phyloP scores from a whole-genome alignment of 805 yeast species.

The Lachancea cidri region DNA sequence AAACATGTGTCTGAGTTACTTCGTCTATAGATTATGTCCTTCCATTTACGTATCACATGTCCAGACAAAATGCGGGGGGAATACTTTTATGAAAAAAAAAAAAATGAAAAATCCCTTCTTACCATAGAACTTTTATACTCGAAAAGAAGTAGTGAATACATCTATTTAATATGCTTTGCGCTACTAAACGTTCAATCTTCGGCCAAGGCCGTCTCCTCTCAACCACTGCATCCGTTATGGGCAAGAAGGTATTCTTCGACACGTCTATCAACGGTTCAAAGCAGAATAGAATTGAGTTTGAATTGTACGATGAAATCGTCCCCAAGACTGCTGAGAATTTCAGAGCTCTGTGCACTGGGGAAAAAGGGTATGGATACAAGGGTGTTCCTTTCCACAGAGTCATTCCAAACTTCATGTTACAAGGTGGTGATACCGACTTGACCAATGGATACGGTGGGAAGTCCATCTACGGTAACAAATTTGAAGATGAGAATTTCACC shows the following conservation, averaged over 20 bases:
- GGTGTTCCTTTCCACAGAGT: slow-evolving; percentile 88
- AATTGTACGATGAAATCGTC: slow-evolving; percentile 37
- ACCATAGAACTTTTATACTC: too few species aligned
- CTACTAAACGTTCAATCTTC: slow-evolving; percentile 14
- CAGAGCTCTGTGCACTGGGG: slow-evolving; percentile 83
- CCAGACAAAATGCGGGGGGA: neutral
- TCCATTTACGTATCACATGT: too few species aligned
- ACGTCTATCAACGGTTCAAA: slow-evolving; percentile 50
- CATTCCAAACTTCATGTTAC: slow-evolving; percentile 93
- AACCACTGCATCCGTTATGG: slow-evolving; percentile 39
- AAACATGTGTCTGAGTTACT: slow-evolving; percentile 9
- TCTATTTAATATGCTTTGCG: slow-evolving; percentile 3
- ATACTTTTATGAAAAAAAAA: neutral
- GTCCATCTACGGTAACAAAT: slow-evolving; percentile 71
- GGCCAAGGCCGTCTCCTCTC: slow-evolving; percentile 46
- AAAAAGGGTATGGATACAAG: slow-evolving; percentile 82
- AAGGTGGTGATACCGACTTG: slow-evolving; percentile 86
- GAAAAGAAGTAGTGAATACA: too few species aligned
- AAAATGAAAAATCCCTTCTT: neutral
- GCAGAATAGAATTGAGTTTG: slow-evolving; percentile 31
- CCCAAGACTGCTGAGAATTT: slow-evolving; percentile 81
- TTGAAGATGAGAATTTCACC: slow-evolving; percentile 56
- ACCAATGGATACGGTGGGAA: slow-evolving; percentile 93
- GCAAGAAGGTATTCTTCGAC: slow-evolving; percentile 53
- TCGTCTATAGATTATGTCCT: neutral